Evolutionary conservation across 495 filamentous ascomycete species (phyloP), one percentile per base, ranked within the genome.

Genomic region (Aspergillus leporis): DNA sequence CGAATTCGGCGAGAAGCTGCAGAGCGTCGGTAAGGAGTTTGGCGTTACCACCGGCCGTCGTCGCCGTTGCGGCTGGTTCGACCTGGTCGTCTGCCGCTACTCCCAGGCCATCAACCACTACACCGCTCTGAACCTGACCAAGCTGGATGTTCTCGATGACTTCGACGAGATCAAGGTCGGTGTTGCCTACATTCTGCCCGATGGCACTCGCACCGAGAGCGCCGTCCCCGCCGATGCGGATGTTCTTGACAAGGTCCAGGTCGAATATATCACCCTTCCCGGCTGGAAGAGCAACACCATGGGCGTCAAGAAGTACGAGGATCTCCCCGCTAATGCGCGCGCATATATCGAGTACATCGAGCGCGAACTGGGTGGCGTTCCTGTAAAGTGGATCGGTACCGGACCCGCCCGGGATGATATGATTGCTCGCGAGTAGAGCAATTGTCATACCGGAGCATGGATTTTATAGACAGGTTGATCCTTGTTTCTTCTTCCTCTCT

Each of bases 21-120:
- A 90, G 70, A 56, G 59, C 46, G 71, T 85, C 34, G 88, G 88
- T 34, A 73, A 73, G 31, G 88, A 91, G 74, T 87, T 86, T 70
- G 92, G 91, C 59, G 90, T 90, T 34, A 96, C 88, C 45, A 96
- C 92, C 22, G 92, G 93, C 58, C 85, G 93, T 53, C 84, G 77
- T 62, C 87, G 93, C 21, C 84, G 92, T 47, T 96, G 92, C 68
- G 93, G 92, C 28, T 96, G 90, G 91, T 82, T 96, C 40, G 92
- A 97, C 68, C 81, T 97, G 7, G 87, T 93, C n/a, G 78, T 94
- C n/a, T 71, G 90, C 56, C 88, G 90, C 64, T 91, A 92, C 79
- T 90, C 84, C 41, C 75, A 81, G 32, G 73, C 78, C 1, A 78
- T 92, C 62, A 90, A 90, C 78, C 81, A 90, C 76, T 90, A 91